Evolutionary conservation across 805 yeast species (phyloP).

Genomic region (Grigorovia jiainica): DNA sequence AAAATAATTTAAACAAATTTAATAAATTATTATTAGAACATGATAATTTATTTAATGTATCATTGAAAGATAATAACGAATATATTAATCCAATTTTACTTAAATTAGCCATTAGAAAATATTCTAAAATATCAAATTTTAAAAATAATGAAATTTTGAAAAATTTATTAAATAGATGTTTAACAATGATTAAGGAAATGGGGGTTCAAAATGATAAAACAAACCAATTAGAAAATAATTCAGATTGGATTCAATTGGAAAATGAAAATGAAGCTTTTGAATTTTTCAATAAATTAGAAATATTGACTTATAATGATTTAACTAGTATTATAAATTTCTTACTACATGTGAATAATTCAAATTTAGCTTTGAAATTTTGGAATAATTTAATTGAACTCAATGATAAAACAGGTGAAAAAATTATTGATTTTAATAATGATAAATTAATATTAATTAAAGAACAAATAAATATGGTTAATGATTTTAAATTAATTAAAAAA

Average conservation of each 20-base stretch:
- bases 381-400: slow-evolving; percentile 18
- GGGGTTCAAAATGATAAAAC: slow-evolving; percentile 10
- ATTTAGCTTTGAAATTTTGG: slow-evolving; percentile 15
- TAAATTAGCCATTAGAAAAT: slow-evolving; percentile 28
- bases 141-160: slow-evolving; percentile 17
- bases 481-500: slow-evolving; percentile 3
- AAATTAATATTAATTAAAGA: slow-evolving; percentile 14
- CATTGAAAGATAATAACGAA: slow-evolving; percentile 6
- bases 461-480: slow-evolving; percentile 14
- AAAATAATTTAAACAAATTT: slow-evolving; percentile 30
- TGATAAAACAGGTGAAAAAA: neutral
- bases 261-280: slow-evolving; percentile 24
- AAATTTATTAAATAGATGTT: slow-evolving; percentile 26
- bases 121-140: slow-evolving; percentile 19
- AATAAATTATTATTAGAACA: slow-evolving; percentile 27
- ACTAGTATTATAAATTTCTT: slow-evolving; percentile 20
- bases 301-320: slow-evolving; percentile 20
- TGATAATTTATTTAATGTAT: slow-evolving; percentile 16
- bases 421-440: neutral
- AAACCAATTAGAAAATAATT: neutral
- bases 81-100: slow-evolving; percentile 33
- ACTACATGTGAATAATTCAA: slow-evolving; percentile 10
- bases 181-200: slow-evolving; percentile 17
- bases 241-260: slow-evolving; percentile 8
- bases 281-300: slow-evolving; percentile 23